phyloP scores from a whole-genome alignment of 2,329 filamentous ascomycete species.

The Exserohilum turcica region DNA sequence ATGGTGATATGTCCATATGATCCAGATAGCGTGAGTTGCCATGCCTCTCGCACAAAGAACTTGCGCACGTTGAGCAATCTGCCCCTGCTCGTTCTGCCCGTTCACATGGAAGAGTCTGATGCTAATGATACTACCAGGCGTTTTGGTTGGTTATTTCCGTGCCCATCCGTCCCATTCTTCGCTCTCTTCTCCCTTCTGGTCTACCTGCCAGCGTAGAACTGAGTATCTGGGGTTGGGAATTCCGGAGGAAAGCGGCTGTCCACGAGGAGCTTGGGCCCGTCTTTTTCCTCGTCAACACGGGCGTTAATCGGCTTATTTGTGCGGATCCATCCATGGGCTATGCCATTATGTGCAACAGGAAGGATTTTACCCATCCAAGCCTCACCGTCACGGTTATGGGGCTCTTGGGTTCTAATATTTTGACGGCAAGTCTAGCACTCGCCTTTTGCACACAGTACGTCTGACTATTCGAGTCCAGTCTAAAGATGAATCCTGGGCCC shows the following conservation, averaged over 20 bases:
- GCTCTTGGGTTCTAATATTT: neutral
- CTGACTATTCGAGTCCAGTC: slow-evolving; percentile 1
- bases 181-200: neutral
- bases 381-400: neutral
- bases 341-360: slow-evolving; percentile 2
- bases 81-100: no score
- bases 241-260: slow-evolving; percentile 8
- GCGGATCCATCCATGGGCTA: slow-evolving; percentile 8
- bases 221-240: slow-evolving; percentile 22
- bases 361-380: slow-evolving; percentile 7
- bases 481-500: slow-evolving; percentile 13
- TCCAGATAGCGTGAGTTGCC: slow-evolving; percentile 8
- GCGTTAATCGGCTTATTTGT: slow-evolving; percentile 6
- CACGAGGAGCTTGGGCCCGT: slow-evolving; percentile 20
- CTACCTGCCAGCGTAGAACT: slow-evolving; percentile 3
- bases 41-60: neutral
- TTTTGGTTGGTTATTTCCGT: slow-evolving; percentile 1
- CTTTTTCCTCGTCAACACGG: slow-evolving; percentile 24
- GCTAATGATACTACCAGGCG: neutral
- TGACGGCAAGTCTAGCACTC: neutral
- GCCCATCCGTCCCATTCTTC: neutral
- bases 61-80: no score
- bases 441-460: neutral
- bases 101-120: no score
- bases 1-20: slow-evolving; percentile 8